Base-by-base conservation (phyloP, 441 rosid genomes). In the Corymbia calophylla region DNA sequence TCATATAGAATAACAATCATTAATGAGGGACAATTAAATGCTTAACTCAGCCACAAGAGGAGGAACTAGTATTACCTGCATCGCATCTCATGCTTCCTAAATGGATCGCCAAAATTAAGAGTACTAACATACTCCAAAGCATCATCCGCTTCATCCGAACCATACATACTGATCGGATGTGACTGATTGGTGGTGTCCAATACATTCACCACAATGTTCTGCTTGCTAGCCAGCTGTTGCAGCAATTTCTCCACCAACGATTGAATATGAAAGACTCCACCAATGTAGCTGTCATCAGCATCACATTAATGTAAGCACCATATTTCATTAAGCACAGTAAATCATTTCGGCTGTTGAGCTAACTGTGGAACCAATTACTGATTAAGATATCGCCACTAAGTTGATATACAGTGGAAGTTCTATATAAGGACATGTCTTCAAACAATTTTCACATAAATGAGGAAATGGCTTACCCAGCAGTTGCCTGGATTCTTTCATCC, bases 141-240 rank as follows among this genome's bases (percentile, higher is more conserved):
- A 91, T 94, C 94, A 92, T 92, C 94, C 23, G 93, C 92, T 62
- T 91, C 93, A 90, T 96, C 90, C 82, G 96, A 94, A 90, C 98
- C 98, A 89, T 96, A 97, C 99, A 97, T 97, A 94, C 99, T 97
- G 89, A 97, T 97, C 17, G 98, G 97, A 7, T 92, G 88, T 87
- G 99, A 96, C 56, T 48, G 87, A 90, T 96, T 95, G 56, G 97
- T 95, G 47, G 92, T 97, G 88, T 97, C 99, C 70, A 95, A 95
- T 62, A 97, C 99, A 92, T 97, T 96, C 90, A 97, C 98, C 31
- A 95, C 93, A 89, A 97, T 97, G 48, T 95, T 94, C 92, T 97
- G 98, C 92, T 97, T 95, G 95, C 99, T 97, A 18, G 99, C 98
- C 89, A 97, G 97, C 93, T 96, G 98, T 25, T 97, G 99, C 91